Conservation (phyloP, 176 grass and related monocot genomes). For the Avena atlantica region DNA sequence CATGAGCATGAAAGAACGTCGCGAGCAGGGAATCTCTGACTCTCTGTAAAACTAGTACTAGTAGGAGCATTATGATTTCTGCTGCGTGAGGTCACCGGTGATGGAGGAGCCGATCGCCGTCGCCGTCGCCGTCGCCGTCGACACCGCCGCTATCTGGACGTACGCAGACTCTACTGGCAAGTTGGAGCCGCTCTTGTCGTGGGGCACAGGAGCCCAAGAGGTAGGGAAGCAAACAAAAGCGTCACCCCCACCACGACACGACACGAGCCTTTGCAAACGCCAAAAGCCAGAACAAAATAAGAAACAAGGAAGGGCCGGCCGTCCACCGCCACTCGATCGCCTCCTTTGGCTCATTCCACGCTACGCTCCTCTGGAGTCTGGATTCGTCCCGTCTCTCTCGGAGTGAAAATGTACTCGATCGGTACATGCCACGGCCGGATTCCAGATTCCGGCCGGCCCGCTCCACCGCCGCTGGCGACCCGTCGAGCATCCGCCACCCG, state of each 20-base stretch:
- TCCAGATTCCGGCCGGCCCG: neutral
- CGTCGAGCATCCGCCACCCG: no score
- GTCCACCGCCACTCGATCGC: neutral
- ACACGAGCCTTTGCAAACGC: constrained; percentile 35
- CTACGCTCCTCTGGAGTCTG: neutral
- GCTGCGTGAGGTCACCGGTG: constrained; percentile 61
- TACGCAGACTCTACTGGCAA: neutral
- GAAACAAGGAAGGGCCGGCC: neutral
- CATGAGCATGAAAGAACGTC: no score
- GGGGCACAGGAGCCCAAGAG: neutral
- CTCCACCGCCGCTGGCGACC: no score
- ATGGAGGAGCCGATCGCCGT: constrained; percentile 35
- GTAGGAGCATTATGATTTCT: neutral
- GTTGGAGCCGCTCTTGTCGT: neutral
- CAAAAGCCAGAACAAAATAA: neutral
- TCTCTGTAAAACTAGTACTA: no score
- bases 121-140: constrained; percentile 52
- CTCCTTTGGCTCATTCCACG: neutral
- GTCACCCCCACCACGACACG: neutral
- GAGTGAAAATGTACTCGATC: neutral
- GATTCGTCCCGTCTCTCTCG: neutral
- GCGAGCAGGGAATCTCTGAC: no score
- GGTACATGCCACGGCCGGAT: neutral
- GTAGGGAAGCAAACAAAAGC: constrained; percentile 1
- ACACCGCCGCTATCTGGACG: neutral